These are phyloP conservation scores for Penicillium frequentans DNA, from an alignment of 2,329 filamentous ascomycete genomes.

Conservation along the genomic window DNA sequence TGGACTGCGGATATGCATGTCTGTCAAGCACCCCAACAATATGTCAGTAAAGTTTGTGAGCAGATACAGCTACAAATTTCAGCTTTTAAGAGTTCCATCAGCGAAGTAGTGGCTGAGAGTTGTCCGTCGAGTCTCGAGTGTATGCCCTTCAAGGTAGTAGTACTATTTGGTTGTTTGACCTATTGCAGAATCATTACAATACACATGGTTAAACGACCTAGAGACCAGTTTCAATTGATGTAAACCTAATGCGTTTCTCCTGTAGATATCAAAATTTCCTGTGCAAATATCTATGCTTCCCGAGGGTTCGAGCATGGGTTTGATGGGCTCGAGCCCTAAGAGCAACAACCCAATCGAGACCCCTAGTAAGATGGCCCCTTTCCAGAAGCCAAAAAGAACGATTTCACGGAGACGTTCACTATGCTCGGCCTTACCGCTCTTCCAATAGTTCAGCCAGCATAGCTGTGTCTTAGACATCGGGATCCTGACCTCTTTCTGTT, in stretches of 20 bases:
- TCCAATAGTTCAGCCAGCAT: constrained; percentile 8
- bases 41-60: neutral
- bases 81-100: neutral
- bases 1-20: neutral
- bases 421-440: constrained; percentile 20
- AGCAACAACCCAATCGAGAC: constrained; percentile 19
- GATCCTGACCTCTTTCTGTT: constrained; percentile 11
- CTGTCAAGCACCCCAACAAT: neutral
- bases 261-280: neutral
- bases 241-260: neutral
- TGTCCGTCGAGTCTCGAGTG: neutral
- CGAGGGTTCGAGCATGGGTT: neutral
- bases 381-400: constrained; percentile 13
- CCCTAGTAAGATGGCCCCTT: constrained; percentile 10
- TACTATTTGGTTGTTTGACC: neutral
- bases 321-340: constrained; percentile 10
- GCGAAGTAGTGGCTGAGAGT: neutral
- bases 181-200: neutral
- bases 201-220: neutral
- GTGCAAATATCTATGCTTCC: neutral
- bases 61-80: neutral
- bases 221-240: neutral
- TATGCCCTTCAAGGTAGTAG: neutral
- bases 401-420: constrained; percentile 6
- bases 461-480: constrained; percentile 24